These are phyloP conservation scores for Lactifluus pinguis DNA, from an alignment of 768 basidiomycete genomes.

Conservation along the genomic window DNA sequence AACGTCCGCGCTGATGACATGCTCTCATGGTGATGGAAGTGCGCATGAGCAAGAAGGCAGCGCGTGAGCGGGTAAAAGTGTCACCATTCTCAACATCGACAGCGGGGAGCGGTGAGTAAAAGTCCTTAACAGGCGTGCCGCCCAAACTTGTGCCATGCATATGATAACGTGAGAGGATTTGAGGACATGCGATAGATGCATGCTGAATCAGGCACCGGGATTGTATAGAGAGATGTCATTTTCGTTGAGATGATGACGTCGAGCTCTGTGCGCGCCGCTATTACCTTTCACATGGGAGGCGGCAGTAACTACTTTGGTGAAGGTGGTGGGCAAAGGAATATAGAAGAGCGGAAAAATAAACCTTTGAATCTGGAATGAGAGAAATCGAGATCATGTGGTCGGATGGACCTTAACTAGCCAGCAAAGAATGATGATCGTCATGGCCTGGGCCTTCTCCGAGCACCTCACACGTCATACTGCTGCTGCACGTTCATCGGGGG, in stretches of 20 bases:
- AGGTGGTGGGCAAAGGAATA: conserved; percentile 94
- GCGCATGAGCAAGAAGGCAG: no score
- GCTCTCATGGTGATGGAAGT: no score
- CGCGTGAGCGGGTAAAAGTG: no score
- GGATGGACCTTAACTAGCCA: conserved; percentile 80
- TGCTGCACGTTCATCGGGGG: conserved; percentile 52
- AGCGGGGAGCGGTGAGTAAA: conserved; percentile 32
- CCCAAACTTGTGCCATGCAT: background rate
- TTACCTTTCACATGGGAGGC: no score
- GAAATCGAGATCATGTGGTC: background rate
- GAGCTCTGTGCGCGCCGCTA: no score
- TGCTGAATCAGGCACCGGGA: no score
- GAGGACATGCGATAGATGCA: no score
- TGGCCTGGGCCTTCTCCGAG: conserved; percentile 78
- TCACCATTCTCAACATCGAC: background rate
- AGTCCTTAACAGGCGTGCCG: conserved; percentile 12
- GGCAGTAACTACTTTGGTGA: conserved; percentile 81
- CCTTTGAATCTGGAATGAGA: conserved; percentile 31
- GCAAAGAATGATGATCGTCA: conserved; percentile 64
- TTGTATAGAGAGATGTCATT: no score
- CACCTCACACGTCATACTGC: conserved; percentile 85
- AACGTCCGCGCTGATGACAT: conserved; percentile 51
- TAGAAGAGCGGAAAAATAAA: conserved; percentile 78
- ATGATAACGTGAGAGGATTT: conserved; percentile 25
- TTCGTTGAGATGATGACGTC: no score